Base-by-base conservation (phyloP, 352 stramenopile genomes). In the Globisporangium mamillatum region DNA sequence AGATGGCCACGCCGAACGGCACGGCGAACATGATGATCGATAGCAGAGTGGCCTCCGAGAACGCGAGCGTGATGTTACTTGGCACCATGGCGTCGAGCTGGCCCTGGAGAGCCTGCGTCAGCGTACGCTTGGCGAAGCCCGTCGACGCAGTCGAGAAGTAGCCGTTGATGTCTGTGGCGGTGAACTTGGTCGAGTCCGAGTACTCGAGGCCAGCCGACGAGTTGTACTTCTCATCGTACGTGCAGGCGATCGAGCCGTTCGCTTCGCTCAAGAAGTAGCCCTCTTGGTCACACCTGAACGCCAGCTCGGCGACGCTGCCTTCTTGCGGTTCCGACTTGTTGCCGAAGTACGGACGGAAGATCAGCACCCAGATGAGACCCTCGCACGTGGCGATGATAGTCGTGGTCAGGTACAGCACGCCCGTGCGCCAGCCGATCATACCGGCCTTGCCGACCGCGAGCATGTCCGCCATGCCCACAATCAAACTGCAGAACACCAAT, bases 1-100 rank as follows among this genome's bases (percentile, higher is more conserved):
- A 16, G 55, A 82, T 61, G 4, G 74, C 71, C 9, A 82, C 44
- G 16, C 74, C 75, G 46, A 86, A 86, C 14, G 70, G 67, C 46
- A 84, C 64, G 14, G 74, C 72, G 60, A 88, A 88, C 67, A 69
- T 78, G 57, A 86, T 76, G 66, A 88, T 79, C 29, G 74, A 79
- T 10, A 82, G 67, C 62, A 86, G 38, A 1, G 67, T 72, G 32
- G 66, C 75, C 22, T 83, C 63, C 4, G 70, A 68, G 60, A 86
- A 84, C 6, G 76, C 72, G 1, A 55, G 38, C 4, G 71, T 77
- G 63, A 86, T 75, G 68, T 84, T 86, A 41, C 32, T 44, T 8
- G 79, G 76, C 25, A 86, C 77, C 1, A 84, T 67, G 20, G 72
- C 60, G 36, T 81, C 27, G 18, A 83, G 36, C 14, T 80, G 71